phyloP scores from a whole-genome alignment of 2,329 filamentous ascomycete genomes.

The Cercospora sesami region DNA sequence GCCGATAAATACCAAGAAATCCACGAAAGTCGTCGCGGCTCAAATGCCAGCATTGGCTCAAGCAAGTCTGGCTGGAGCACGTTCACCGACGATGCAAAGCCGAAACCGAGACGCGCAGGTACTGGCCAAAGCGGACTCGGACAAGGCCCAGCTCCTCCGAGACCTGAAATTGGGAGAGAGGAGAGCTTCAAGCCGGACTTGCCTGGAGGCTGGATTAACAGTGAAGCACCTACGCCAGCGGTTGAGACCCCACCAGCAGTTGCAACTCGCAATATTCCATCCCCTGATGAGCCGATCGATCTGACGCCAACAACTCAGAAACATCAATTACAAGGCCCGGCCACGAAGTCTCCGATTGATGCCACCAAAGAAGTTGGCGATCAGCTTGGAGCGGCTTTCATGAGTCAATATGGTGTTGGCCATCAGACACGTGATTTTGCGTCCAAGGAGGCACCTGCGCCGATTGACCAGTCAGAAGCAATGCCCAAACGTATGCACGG shows the following conservation, averaged over 20 bases:
- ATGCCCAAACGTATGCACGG: slow-evolving; percentile 25
- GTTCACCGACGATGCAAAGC: slow-evolving; percentile 26
- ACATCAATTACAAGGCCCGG: slow-evolving; percentile 18
- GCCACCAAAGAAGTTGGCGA: slow-evolving; percentile 50
- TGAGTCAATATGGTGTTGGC: slow-evolving; percentile 41
- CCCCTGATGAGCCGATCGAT: slow-evolving; percentile 31
- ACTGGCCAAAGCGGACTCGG: slow-evolving; percentile 22
- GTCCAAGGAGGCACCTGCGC: slow-evolving; percentile 27
- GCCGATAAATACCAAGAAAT: slow-evolving; percentile 53
- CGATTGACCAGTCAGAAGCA: slow-evolving; percentile 32
- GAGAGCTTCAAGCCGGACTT: slow-evolving; percentile 51
- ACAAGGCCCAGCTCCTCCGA: slow-evolving; percentile 6
- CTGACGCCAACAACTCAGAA: slow-evolving; percentile 38
- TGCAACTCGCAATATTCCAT: slow-evolving; percentile 13
- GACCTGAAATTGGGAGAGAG: slow-evolving; percentile 25
- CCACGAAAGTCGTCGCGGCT: slow-evolving; percentile 44
- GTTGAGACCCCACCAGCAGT: slow-evolving; percentile 37
- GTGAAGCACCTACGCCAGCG: slow-evolving; percentile 46
- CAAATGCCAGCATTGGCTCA: slow-evolving; percentile 42
- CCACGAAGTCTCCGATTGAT: slow-evolving; percentile 35
- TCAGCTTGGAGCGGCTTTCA: slow-evolving; percentile 51
- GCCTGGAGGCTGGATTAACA: slow-evolving; percentile 55
- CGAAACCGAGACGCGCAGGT: slow-evolving; percentile 21
- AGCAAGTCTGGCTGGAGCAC: slow-evolving; percentile 45
- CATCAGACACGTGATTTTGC: slow-evolving; percentile 40